Evolutionary conservation across 768 basidiomycete genomes (phyloP).

Genomic region (Amanita polypyramis): DNA sequence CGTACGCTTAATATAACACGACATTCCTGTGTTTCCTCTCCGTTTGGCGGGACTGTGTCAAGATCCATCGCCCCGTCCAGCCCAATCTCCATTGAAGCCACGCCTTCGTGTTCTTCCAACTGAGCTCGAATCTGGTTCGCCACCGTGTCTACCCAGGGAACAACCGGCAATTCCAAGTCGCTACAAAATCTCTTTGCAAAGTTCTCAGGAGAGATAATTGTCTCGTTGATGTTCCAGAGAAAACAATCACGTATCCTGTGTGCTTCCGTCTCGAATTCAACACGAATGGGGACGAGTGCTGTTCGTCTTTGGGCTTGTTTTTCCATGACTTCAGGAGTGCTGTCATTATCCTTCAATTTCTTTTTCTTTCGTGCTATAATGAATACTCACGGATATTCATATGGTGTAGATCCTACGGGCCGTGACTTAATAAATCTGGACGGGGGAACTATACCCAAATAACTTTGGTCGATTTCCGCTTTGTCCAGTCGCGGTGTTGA

Average conservation of each 20-base stretch:
- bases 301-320: conserved; percentile 42
- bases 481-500: conserved; percentile 31
- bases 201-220: conserved; percentile 70
- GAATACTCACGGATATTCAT: conserved; percentile 64
- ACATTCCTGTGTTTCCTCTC: conserved; percentile 63
- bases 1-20: conserved; percentile 73
- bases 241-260: conserved; percentile 92
- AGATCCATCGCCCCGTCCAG: conserved; percentile 43
- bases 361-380: neutral
- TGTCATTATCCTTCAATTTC: conserved; percentile 19
- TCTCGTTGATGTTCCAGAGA: conserved; percentile 90
- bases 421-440: conserved; percentile 62
- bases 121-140: conserved; percentile 85
- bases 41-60: conserved; percentile 29
- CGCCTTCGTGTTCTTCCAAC: conserved; percentile 79
- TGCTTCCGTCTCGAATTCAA: conserved; percentile 90
- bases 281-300: conserved; percentile 80
- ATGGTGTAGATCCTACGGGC: conserved; percentile 45
- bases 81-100: conserved; percentile 69
- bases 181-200: conserved; percentile 85
- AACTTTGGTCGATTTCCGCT: conserved; percentile 76
- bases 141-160: conserved; percentile 66
- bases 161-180: conserved; percentile 70
- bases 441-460: conserved; percentile 80
- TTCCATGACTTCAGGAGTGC: conserved; percentile 55